These are phyloP conservation scores for Floccularia luteovirens DNA, from an alignment of 768 basidiomycete species.

Conservation along the genomic window DNA sequence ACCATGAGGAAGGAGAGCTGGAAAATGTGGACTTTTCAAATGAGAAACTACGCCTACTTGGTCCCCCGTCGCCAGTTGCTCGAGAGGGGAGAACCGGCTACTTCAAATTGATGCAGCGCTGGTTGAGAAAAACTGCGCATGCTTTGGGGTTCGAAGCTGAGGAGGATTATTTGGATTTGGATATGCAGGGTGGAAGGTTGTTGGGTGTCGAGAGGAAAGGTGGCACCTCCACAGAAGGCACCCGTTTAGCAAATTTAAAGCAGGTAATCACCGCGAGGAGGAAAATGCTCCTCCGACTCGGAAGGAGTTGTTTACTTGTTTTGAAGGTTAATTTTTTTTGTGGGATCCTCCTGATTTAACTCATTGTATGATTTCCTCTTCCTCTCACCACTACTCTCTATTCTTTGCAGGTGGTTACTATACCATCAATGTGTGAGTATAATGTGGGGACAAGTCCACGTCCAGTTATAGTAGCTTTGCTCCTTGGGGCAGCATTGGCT, in stretches of 20 bases:
- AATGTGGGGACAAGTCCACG: conserved; percentile 8
- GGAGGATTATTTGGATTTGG: background rate
- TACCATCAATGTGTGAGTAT: conserved; percentile 11
- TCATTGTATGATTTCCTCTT: background rate
- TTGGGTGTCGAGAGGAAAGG: too few species aligned
- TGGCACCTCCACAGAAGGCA: too few species aligned
- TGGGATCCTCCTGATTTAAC: background rate
- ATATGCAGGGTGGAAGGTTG: background rate
- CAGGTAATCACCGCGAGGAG: background rate
- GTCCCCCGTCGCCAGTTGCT: conserved; percentile 4
- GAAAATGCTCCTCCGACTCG: conserved; percentile 1
- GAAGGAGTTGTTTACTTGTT: conserved; percentile 8
- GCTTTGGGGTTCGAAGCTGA: background rate
- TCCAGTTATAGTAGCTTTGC: conserved; percentile 9
- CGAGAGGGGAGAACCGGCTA: background rate
- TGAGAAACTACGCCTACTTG: conserved; percentile 3
- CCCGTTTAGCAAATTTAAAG: too few species aligned
- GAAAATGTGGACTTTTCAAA: background rate
- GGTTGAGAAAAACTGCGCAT: background rate
- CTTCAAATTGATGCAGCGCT: background rate
- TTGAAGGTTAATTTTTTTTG: conserved; percentile 5
- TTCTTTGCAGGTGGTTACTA: conserved; percentile 8
- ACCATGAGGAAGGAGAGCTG: too few species aligned
- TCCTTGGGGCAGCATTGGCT: conserved; percentile 14
- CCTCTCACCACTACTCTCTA: background rate